Evolutionary conservation across 768 basidiomycete genomes (phyloP).

Genomic region (Naematelia encephala): DNA sequence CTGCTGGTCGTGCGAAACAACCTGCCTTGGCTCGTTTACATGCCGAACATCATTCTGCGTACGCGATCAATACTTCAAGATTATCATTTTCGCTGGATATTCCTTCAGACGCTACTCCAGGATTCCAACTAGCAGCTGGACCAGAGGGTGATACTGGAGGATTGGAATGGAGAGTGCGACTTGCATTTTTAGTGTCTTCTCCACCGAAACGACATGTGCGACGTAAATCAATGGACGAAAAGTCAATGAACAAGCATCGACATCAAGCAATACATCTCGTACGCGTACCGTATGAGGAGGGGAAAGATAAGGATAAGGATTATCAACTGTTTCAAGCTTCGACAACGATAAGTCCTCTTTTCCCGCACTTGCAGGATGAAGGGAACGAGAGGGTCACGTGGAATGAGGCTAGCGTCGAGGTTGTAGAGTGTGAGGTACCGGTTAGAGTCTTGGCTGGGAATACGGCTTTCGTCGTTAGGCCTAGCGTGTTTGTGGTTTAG

Average conservation of each 20-base stretch:
- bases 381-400: conserved; percentile 53
- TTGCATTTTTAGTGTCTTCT: conserved; percentile 80
- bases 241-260: background rate
- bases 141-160: conserved; percentile 59
- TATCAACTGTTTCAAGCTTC: background rate
- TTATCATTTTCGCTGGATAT: conserved; percentile 88
- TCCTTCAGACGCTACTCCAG: conserved; percentile 84
- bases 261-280: no score
- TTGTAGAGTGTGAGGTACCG: conserved; percentile 91
- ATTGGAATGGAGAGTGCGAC: conserved; percentile 80
- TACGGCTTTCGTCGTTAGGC: conserved; percentile 63
- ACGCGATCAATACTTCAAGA: conserved; percentile 67
- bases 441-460: conserved; percentile 84
- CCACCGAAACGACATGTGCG: conserved; percentile 30
- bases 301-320: background rate
- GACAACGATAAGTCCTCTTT: background rate
- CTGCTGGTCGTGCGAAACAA: conserved; percentile 34
- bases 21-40: conserved; percentile 67
- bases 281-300: no score
- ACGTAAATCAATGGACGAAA: background rate
- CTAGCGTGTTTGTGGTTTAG: conserved; percentile 15
- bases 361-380: background rate
- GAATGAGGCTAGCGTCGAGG: conserved; percentile 70
- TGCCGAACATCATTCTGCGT: conserved; percentile 78
- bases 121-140: conserved; percentile 67